Evolutionary conservation across 345 rosid genomes (phyloP), one percentile per base, ranked within the genome.

Genomic region (Draba incana): DNA sequence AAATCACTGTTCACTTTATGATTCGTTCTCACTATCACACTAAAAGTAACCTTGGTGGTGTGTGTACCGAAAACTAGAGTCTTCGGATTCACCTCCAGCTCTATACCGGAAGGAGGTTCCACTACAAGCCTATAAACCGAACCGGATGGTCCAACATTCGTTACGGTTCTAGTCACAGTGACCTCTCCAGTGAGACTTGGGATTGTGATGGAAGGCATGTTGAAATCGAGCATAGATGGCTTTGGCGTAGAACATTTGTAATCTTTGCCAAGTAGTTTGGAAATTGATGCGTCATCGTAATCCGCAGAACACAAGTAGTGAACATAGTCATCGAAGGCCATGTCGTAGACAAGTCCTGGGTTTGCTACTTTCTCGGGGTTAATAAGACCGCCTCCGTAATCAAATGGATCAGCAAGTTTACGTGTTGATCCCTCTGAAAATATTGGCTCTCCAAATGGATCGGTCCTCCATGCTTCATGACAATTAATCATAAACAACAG

Each of bases 321-420:
- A 8, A 81, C 30, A 69, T 84, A 88, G 55, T 86, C 92, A 3
- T 78, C 38, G 13, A 55, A 33, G 14, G 71, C 82, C 78, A 82
- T 79, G 64, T 86, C 87, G n/a, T 86, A 90, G 15, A 86, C 60
- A 13, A 90, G 82, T 15, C 92, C 94, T 1, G 92, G 94, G 33
- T 79, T 51, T 27, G 79, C 72, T 16, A 84, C 94, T 4, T 57
- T 75, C 38, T 77, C 83, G 1, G 88, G 92, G 60, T 83, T 81
- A 35, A 69, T 76, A 5, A 78, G 72, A 14, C 93, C 93, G 16
- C 92, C 88, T 60, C 97, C 97, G 15, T 61, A 77, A 64, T 90
- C 89, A 16, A 90, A 90, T 1, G 93, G 84, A 45, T 84, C 77
- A 8, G 92, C 94, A 9, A 71, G 72, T 70, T 89, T 64, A 4